These are phyloP conservation scores for Lyophyllum shimeji DNA, from an alignment of 768 basidiomycete species.

Conservation along the genomic window DNA sequence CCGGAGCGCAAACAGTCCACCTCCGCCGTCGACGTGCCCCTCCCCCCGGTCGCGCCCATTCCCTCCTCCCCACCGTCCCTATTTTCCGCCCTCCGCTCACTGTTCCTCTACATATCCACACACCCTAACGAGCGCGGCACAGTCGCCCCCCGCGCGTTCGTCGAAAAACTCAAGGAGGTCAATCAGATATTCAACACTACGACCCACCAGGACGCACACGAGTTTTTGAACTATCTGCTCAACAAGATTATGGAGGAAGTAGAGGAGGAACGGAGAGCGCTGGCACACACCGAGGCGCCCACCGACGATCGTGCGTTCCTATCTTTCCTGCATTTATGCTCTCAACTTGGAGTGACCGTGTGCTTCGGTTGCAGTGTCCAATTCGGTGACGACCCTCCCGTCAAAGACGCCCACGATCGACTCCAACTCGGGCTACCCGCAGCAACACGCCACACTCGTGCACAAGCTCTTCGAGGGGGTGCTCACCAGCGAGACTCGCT, in stretches of 20 bases:
- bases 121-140: conserved; percentile 81
- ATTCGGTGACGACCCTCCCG: conserved; percentile 56
- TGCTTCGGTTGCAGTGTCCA: conserved; percentile 45
- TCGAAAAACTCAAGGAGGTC: conserved; percentile 89
- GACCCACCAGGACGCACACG: conserved; percentile 98
- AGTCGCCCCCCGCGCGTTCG: conserved; percentile 86
- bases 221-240: conserved; percentile 92
- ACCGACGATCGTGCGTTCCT: conserved; percentile 67
- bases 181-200: conserved; percentile 90
- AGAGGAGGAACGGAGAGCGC: conserved; percentile 62
- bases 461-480: conserved; percentile 93
- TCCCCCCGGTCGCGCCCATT: conserved; percentile 42
- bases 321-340: conserved; percentile 5
- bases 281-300: conserved; percentile 32
- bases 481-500: conserved; percentile 95
- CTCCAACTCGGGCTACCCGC: conserved; percentile 46
- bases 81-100: conserved; percentile 89
- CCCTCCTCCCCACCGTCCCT: conserved; percentile 70
- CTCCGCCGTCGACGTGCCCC: conserved; percentile 18
- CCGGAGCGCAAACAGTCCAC: conserved; percentile 51
- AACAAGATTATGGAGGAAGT: conserved; percentile 95
- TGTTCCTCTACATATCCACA: conserved; percentile 81
- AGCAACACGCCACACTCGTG: conserved; percentile 71
- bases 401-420: conserved; percentile 40
- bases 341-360: conserved; percentile 6